Evolutionary conservation across 108 stramenopile genomes (phyloP).

Genomic region (Conticribra weissflogii): DNA sequence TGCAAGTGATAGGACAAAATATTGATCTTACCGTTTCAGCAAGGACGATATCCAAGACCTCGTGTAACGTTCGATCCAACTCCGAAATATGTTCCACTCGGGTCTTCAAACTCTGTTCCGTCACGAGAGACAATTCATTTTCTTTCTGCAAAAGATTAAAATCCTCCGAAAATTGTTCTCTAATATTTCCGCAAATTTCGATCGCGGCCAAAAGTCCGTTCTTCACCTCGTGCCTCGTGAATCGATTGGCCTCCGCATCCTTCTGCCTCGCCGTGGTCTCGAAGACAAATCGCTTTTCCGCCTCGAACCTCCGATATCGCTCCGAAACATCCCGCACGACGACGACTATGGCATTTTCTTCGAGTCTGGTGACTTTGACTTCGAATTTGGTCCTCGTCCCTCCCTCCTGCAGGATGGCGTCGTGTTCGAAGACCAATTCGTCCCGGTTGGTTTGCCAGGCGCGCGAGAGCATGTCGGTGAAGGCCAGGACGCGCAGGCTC

Average conservation of each 20-base stretch:
- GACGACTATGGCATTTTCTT: constrained; percentile 52
- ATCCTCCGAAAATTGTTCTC: constrained; percentile 20
- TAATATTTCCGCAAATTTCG: constrained; percentile 44
- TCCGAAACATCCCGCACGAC: constrained; percentile 73
- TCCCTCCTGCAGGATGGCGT: constrained; percentile 15
- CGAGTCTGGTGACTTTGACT: constrained; percentile 55
- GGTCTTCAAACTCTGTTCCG: constrained; percentile 13
- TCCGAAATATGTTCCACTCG: constrained; percentile 39
- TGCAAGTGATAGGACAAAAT: too few species aligned
- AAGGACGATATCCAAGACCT: constrained; percentile 64
- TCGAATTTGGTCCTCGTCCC: constrained; percentile 37
- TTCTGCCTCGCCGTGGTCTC: constrained; percentile 66
- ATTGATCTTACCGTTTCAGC: constrained; percentile 62
- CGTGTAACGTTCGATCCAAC: constrained; percentile 53
- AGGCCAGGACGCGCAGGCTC: constrained; percentile 12
- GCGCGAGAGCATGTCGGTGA: constrained; percentile 20
- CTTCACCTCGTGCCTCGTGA: constrained; percentile 75
- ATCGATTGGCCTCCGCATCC: constrained; percentile 68
- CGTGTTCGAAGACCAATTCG: constrained; percentile 28
- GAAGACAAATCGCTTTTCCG: constrained; percentile 58
- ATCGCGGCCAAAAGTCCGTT: constrained; percentile 73
- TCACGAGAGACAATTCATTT: neutral
- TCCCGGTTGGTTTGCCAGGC: constrained; percentile 19
- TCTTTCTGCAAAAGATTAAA: constrained; percentile 12
- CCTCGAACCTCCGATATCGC: constrained; percentile 65